Base-by-base conservation (phyloP, 257 asterid species). In the Petunia axillaris region DNA sequence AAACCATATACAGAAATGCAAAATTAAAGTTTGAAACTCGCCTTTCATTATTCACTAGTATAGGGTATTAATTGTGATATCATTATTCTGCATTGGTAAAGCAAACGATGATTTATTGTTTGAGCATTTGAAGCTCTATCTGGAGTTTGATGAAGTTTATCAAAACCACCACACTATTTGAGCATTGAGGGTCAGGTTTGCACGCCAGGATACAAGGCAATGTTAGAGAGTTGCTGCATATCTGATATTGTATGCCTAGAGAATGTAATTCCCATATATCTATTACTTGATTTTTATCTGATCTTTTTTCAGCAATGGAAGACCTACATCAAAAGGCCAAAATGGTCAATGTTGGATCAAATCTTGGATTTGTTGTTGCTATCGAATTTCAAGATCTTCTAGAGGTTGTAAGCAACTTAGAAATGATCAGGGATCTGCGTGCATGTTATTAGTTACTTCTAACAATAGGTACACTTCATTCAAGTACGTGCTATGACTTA, bases 321-420 rank as follows among this genome's bases (percentile, higher is more conserved):
- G 9, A 81, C 94, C 25, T 79, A 92, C 59, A 89, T 94, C 80
- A 86, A 83, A 84, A 86, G 89, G 82, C 98, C 98, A 25, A 25
- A 46, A 87, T 91, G 95, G 86, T 85, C 73, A 83, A 92, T 83
- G 97, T 94, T 25, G 97, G 98, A 76, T 97, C 98, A 74, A 94
- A 97, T 83, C 97, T 94, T 50, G 98, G 97, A 83, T 95, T 95
- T 48, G 97, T 97, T 1, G 91, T 94, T 37, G 94, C 97, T 82
- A 90, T 92, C 38, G 97, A 94, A 83, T 91, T 94, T 75, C 87
- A 60, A 46, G 82, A 88, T 79, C 77, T 92, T 68, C 98, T 97
- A 40, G 92, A 92, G 85, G 92, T 93, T 81, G 98, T 92, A 85
- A 84, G 91, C 73, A 64, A 76, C 75, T 64, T 66, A 57, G 52